These are phyloP conservation scores for Middelhovenomyces tepae DNA, from an alignment of 805 yeast genomes.

Conservation along the genomic window DNA sequence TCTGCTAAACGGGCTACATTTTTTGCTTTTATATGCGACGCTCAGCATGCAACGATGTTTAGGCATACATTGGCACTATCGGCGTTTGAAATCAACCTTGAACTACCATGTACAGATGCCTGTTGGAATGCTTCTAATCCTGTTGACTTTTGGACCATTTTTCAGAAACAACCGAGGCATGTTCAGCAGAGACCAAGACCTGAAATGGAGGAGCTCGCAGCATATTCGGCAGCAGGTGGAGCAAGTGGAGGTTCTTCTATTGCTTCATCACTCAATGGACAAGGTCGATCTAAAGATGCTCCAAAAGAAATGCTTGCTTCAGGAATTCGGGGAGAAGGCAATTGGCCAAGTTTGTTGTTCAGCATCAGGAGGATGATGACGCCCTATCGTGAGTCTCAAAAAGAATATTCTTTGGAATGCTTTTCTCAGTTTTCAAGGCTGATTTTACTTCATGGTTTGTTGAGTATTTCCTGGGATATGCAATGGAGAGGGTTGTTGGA, in stretches of 20 bases:
- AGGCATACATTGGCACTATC: conserved; percentile 29
- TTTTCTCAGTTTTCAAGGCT: conserved; percentile 32
- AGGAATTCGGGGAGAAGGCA: conserved; percentile 13
- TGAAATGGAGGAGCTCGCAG: conserved; percentile 7
- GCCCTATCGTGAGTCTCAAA: conserved; percentile 24
- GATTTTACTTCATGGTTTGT: conserved; percentile 32
- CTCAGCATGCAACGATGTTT: conserved; percentile 32
- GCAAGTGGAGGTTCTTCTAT: neutral
- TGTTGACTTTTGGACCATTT: conserved; percentile 10
- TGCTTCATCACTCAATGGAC: neutral
- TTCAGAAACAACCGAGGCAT: conserved; percentile 8
- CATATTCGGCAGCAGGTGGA: neutral
- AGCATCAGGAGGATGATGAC: conserved; percentile 26
- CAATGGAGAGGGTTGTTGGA: conserved; percentile 28
- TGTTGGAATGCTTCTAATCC: conserved; percentile 33
- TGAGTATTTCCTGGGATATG: conserved; percentile 29
- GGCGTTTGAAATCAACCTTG: conserved; percentile 36
- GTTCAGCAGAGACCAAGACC: conserved; percentile 10
- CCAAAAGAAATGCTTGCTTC: conserved; percentile 1
- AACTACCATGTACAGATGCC: conserved; percentile 38
- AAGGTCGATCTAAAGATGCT: neutral
- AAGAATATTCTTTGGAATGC: conserved; percentile 28
- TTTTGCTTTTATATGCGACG: conserved; percentile 35
- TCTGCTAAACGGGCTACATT: conserved; percentile 34
- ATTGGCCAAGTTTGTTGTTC: conserved; percentile 30